These are phyloP conservation scores for Pichia sp. DNA, from an alignment of 1,139 yeast species.

Conservation along the genomic window DNA sequence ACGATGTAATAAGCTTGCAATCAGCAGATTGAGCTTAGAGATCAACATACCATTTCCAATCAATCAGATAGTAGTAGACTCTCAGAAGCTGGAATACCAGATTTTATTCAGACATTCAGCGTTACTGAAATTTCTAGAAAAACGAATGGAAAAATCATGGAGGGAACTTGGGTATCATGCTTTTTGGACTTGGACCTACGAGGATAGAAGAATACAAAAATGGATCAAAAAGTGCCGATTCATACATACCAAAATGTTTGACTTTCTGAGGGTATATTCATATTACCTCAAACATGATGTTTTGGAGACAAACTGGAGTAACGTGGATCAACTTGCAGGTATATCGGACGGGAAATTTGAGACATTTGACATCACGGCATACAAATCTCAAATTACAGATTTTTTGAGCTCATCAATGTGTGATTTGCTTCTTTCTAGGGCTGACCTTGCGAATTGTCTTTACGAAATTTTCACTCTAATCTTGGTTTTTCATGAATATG, in stretches of 20 bases:
- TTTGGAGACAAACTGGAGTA: slow-evolving; percentile 48
- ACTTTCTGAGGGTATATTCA: slow-evolving; percentile 49
- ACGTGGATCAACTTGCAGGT: slow-evolving; percentile 30
- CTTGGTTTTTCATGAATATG: slow-evolving; percentile 48
- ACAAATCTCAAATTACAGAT: slow-evolving; percentile 46
- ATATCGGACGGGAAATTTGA: slow-evolving; percentile 20
- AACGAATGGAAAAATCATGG: slow-evolving; percentile 64
- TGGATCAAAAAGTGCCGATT: slow-evolving; percentile 56
- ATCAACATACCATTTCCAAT: slow-evolving; percentile 79
- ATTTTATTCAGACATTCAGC: slow-evolving; percentile 67
- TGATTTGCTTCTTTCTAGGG: slow-evolving; percentile 62
- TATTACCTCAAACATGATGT: slow-evolving; percentile 56
- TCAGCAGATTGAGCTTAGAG: slow-evolving; percentile 59
- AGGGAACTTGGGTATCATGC: slow-evolving; percentile 57
- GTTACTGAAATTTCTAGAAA: slow-evolving; percentile 55
- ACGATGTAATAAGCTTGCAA: slow-evolving; percentile 29
- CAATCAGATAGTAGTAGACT: slow-evolving; percentile 64
- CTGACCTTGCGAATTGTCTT: slow-evolving; percentile 43
- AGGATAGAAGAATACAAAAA: slow-evolving; percentile 35
- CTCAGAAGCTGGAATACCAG: slow-evolving; percentile 73
- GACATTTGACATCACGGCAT: slow-evolving; percentile 40
- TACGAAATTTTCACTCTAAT: slow-evolving; percentile 40
- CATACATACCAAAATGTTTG: slow-evolving; percentile 56
- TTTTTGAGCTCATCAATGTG: slow-evolving; percentile 60
- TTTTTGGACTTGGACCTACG: slow-evolving; percentile 55